Base-by-base conservation (phyloP, 31 red algal genomes). In the Porphyra umbilicalis region DNA sequence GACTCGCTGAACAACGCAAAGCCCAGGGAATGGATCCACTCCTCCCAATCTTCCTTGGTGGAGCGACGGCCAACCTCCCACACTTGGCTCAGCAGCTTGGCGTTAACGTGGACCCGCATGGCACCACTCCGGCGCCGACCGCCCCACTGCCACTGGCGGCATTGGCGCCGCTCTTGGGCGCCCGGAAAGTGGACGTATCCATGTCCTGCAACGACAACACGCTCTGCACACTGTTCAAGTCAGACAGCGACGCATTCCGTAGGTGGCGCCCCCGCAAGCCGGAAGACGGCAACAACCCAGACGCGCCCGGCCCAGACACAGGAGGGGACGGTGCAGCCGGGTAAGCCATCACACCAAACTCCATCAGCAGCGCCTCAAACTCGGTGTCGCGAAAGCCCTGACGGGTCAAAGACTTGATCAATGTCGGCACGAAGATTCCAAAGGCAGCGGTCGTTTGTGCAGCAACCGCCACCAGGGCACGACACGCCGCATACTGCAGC, bases 1-100 rank as follows among this genome's bases (percentile, higher is more conserved):
- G 90, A 93, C 76, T 99, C 94, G 30, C 93, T 81, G 79, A 99
- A 94, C 81, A 99, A 92, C 4, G 90, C 92, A 35, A 89, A 93
- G 34, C 91, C 94, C 35, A 99, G 75, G n/a, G 85, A 87, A 18
- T 80, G 77, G 35, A 92, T 88, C 97, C 97, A 96, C 31, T 90
- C 86, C 33, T 92, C 83, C 97, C 94, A 99, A 81, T 99, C 94
- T 14, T 94, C 91, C 36, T 79, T 80, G 8, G 80, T 88, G 13
- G 84, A 86, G 32, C 90, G 79, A 39, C 84, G 84, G 33, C 84
- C 83, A 14, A 99, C 93, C 68, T 99, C 89, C 97, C 97, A 99
- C 83, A 87, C 92, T 37, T 90, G 77, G 18, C 86, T 77, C 1
- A 96, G 82, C 71, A 78, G 79, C 29, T 87, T 71, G 71, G 93